phyloP scores from a whole-genome alignment of 1,284 basidiomycete genomes.

The Tylopilus sp. region DNA sequence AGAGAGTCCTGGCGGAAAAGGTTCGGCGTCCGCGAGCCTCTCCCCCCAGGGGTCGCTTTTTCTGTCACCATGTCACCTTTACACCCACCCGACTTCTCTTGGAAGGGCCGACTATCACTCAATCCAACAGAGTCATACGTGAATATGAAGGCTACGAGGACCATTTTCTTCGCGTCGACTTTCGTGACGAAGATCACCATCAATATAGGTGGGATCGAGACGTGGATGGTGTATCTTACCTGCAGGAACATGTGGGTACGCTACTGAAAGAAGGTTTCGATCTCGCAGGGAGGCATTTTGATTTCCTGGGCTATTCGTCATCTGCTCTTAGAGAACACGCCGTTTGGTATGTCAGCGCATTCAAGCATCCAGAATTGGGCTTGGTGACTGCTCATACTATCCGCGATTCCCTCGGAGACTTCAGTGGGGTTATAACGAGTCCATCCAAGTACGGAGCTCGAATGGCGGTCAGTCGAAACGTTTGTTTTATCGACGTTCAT shows the following conservation, averaged over 20 bases:
- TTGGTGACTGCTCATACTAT: constrained; percentile 55
- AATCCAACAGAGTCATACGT: constrained; percentile 67
- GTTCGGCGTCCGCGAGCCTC: constrained; percentile 24
- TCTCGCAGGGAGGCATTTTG: constrained; percentile 65
- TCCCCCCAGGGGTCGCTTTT: constrained; percentile 38
- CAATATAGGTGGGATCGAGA: constrained; percentile 65
- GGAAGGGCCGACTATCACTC: constrained; percentile 69
- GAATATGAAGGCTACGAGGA: constrained; percentile 56
- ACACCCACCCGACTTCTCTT: constrained; percentile 67
- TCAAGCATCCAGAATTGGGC: constrained; percentile 45
- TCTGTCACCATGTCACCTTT: constrained; percentile 65
- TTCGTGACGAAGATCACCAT: constrained; percentile 73
- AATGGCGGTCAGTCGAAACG: constrained; percentile 46
- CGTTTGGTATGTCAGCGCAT: constrained; percentile 75
- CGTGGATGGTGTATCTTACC: constrained; percentile 57
- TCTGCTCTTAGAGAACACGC: constrained; percentile 70
- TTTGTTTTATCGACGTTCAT: neutral
- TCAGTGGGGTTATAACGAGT: constrained; percentile 51
- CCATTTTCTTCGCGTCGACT: constrained; percentile 73
- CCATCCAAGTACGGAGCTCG: constrained; percentile 81
- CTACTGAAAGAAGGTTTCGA: constrained; percentile 63
- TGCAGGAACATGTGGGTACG: constrained; percentile 60
- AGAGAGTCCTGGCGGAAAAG: constrained; percentile 34
- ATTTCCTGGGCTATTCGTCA: constrained; percentile 74
- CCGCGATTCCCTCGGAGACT: constrained; percentile 62